These are phyloP conservation scores for Dactylellina parvicollis DNA, from an alignment of 2,329 filamentous ascomycete genomes.

Conservation along the genomic window DNA sequence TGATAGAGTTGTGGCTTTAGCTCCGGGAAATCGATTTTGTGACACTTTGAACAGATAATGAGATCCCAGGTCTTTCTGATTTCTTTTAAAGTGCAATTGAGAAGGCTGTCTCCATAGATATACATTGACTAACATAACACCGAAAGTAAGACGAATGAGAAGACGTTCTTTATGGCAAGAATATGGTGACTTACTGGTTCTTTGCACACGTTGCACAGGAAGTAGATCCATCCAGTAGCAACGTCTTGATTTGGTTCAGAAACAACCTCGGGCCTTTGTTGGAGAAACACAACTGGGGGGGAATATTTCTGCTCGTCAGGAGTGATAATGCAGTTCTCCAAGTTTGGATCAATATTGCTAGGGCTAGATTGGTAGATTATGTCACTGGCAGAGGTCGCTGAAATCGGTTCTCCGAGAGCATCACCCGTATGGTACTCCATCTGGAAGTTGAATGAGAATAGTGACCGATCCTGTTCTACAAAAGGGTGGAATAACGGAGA, in stretches of 20 bases:
- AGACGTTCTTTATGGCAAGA: too few species aligned
- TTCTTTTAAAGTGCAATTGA: not conserved
- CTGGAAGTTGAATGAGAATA: too few species aligned
- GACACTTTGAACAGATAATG: constrained; percentile 5
- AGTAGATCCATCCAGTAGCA: not conserved
- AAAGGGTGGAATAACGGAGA: too few species aligned
- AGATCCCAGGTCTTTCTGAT: constrained; percentile 1
- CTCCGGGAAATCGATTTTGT: too few species aligned
- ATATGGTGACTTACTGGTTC: not conserved
- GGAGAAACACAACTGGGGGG: not conserved
- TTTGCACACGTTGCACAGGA: not conserved
- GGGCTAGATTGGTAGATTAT: not conserved
- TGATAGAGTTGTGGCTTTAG: too few species aligned
- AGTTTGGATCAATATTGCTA: not conserved
- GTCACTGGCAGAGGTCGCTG: not conserved
- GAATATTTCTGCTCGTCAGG: not conserved
- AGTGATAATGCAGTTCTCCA: not conserved
- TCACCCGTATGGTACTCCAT: not conserved
- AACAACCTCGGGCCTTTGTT: not conserved
- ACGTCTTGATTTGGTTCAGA: not conserved
- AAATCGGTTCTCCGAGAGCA: not conserved
- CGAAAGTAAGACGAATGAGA: too few species aligned
- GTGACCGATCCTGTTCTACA: too few species aligned
- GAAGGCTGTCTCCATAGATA: not conserved
- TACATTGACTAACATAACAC: not conserved